These are phyloP conservation scores for Bryoglossum gracile DNA, from an alignment of 495 filamentous ascomycete species.

Conservation along the genomic window DNA sequence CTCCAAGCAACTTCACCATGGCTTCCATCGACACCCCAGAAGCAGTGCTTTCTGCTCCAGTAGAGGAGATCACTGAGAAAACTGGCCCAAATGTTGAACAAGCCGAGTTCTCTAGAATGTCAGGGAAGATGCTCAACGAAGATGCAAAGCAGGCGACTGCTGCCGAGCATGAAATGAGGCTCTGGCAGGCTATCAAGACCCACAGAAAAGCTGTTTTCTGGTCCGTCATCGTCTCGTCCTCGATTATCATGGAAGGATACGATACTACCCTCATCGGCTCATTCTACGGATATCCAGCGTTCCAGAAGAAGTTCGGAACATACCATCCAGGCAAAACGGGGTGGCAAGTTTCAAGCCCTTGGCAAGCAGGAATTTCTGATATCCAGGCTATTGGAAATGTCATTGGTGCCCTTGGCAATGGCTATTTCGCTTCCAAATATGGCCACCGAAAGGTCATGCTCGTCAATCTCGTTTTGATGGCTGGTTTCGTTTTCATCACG, in stretches of 20 bases:
- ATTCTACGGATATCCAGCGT: conserved; percentile 48
- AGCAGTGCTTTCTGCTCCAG: too few relatives aligned
- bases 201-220: conserved; percentile 28
- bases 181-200: conserved; percentile 12
- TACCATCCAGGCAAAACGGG: conserved; percentile 3
- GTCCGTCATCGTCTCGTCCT: conserved; percentile 50
- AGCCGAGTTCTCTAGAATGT: too few relatives aligned
- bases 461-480: conserved; percentile 41
- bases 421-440: conserved; percentile 36
- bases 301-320: conserved; percentile 60
- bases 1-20: too few relatives aligned
- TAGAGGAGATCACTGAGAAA: too few relatives aligned
- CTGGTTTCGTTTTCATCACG: conserved; percentile 44
- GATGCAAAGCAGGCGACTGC: too few relatives aligned
- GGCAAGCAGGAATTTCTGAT: conserved; percentile 12
- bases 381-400: conserved; percentile 16
- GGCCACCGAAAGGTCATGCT: conserved; percentile 54
- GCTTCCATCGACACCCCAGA: too few relatives aligned
- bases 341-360: conserved; percentile 34
- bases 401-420: conserved; percentile 37
- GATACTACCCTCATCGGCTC: conserved; percentile 50
- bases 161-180: too few relatives aligned
- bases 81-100: too few relatives aligned
- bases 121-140: too few relatives aligned
- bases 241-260: conserved; percentile 58